Conservation (phyloP, 2,329 filamentous ascomycete species). For the Lasiodiplodia theobromae region DNA sequence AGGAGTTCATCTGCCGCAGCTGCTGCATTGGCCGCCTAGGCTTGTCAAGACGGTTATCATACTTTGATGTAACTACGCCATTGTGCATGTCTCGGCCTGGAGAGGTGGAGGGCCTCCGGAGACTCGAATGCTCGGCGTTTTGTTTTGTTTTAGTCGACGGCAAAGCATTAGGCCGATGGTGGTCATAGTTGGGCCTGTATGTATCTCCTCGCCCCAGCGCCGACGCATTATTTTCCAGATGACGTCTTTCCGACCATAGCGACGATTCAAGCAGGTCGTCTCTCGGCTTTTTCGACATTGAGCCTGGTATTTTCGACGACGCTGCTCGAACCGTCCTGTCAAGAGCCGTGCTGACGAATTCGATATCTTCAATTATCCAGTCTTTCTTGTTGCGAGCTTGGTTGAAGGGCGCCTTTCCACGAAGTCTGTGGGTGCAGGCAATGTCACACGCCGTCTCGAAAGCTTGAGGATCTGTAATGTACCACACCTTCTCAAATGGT, state of each 20-base stretch:
- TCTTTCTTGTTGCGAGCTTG: background rate
- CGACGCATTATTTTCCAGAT: background rate
- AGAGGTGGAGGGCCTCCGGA: background rate
- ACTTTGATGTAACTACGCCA: constrained; percentile 16
- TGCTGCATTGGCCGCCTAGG: background rate
- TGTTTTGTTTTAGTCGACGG: background rate
- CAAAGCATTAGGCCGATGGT: background rate
- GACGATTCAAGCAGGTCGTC: background rate
- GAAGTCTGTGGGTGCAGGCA: background rate
- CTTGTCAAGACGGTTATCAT: background rate
- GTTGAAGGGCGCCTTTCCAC: background rate
- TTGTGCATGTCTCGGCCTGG: background rate
- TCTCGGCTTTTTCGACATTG: constrained; percentile 18
- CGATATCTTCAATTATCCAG: constrained; percentile 4
- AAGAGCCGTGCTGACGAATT: background rate
- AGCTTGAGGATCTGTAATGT: constrained; percentile 3
- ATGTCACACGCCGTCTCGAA: constrained; percentile 1
- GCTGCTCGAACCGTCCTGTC: background rate
- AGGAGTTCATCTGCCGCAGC: background rate
- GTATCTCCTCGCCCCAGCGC: constrained; percentile 1
- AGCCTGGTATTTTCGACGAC: background rate
- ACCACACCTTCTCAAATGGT: background rate
- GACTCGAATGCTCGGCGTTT: background rate
- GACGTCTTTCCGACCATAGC: background rate
- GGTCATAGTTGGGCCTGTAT: constrained; percentile 15